Evolutionary conservation across 2,329 filamentous ascomycete species (phyloP).

Genomic region (Aspergillus vadensis): DNA sequence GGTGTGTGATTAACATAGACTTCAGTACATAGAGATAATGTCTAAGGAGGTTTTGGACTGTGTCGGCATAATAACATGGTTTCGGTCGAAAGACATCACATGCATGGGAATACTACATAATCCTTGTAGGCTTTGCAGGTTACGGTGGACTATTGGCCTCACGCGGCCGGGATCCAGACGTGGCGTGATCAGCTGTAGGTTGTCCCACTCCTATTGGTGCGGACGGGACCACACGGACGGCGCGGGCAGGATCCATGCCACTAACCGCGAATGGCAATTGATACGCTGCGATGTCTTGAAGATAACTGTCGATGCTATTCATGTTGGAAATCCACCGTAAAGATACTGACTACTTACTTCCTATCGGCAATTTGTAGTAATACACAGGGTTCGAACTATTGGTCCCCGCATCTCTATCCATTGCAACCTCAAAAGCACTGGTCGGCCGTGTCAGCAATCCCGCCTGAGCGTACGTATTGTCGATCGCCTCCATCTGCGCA

Average conservation of each 20-base stretch:
- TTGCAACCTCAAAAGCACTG: conserved; percentile 5
- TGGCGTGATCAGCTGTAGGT: neutral
- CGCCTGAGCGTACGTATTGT: conserved; percentile 50
- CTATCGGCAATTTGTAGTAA: neutral
- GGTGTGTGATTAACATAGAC: too few relatives aligned
- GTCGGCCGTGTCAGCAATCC: conserved; percentile 29
- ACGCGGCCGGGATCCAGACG: neutral
- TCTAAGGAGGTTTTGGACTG: too few relatives aligned
- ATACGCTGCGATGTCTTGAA: neutral
- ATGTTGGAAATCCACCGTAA: neutral
- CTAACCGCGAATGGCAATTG: neutral
- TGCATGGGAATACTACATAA: too few relatives aligned
- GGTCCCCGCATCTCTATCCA: neutral
- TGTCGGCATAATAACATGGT: too few relatives aligned
- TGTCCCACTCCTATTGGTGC: conserved; percentile 1
- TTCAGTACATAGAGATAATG: too few relatives aligned
- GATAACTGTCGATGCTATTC: too few relatives aligned
- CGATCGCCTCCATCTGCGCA: conserved; percentile 50
- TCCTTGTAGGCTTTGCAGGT: too few relatives aligned
- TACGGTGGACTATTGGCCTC: too few relatives aligned
- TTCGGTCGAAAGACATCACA: too few relatives aligned
- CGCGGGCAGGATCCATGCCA: neutral
- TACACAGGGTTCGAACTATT: neutral
- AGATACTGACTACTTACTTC: neutral
- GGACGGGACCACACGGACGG: neutral